Evolutionary conservation across 441 rosid species (phyloP).

Genomic region (Bocquillonia castaneifolia): DNA sequence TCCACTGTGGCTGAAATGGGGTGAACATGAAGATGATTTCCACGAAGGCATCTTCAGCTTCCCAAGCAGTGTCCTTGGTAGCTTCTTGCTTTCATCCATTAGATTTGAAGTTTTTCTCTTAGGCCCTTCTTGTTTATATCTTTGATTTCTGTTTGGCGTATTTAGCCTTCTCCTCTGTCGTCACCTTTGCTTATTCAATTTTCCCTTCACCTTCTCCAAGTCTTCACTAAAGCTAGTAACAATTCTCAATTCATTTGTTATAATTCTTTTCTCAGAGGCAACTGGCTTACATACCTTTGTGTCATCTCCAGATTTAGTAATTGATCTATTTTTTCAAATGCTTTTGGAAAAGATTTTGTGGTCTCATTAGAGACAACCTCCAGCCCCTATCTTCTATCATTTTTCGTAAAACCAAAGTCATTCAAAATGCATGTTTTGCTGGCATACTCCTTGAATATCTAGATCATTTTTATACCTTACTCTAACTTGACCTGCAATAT

Average conservation of each 20-base stretch:
- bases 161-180: too few relatives aligned
- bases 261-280: constrained; percentile 26
- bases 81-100: too few relatives aligned
- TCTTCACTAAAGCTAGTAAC: constrained; percentile 48
- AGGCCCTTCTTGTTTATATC: too few relatives aligned
- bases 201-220: too few relatives aligned
- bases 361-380: constrained; percentile 30
- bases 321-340: constrained; percentile 33
- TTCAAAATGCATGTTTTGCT: constrained; percentile 77
- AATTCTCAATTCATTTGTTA: constrained; percentile 44
- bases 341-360: constrained; percentile 37
- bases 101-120: too few relatives aligned
- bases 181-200: too few relatives aligned
- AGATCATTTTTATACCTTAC: constrained; percentile 67
- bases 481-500: constrained; percentile 56
- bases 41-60: too few relatives aligned
- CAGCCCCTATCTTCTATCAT: constrained; percentile 50
- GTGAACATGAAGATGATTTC: too few relatives aligned
- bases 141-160: too few relatives aligned
- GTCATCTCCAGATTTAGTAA: constrained; percentile 34
- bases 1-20: constrained; percentile 57
- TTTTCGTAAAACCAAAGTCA: constrained; percentile 85
- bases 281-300: constrained; percentile 28
- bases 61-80: too few relatives aligned
- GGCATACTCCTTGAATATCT: constrained; percentile 71